A percentile compares a stretch with the other conserved stretches of the same genome.
These are phyloP conservation scores for Rhynchosporium secalis DNA, from an alignment of 2,329 filamentous ascomycete genomes.

Conservation along the genomic window DNA sequence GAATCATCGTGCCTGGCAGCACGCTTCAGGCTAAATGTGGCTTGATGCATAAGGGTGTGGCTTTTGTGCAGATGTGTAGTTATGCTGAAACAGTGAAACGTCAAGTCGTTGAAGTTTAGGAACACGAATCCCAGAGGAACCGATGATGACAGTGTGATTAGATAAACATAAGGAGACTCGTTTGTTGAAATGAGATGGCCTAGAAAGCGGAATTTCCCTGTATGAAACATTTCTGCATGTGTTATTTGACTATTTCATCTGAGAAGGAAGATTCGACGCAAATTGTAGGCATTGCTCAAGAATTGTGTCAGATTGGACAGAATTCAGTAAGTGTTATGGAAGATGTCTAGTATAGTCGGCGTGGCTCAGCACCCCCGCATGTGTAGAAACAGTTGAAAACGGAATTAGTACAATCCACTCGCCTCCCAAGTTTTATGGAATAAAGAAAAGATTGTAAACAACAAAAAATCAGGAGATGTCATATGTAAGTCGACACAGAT, in stretches of 20 bases:
- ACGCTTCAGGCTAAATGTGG: constrained; percentile 12
- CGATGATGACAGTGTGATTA: neutral
- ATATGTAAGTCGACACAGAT: neutral
- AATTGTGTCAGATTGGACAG: neutral
- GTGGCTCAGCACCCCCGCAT: neutral
- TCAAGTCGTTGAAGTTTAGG: neutral
- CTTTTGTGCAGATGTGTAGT: neutral
- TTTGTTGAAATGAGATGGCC: no score
- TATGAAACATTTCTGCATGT: no score
- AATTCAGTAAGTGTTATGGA: neutral
- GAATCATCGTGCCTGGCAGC: neutral
- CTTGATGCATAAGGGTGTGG: neutral
- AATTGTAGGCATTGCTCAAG: no score
- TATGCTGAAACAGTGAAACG: constrained; percentile 6
- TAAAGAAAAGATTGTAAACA: neutral
- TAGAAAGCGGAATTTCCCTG: no score
- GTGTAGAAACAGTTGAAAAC: neutral
- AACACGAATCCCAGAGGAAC: neutral
- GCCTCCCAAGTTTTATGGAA: neutral
- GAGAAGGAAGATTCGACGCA: no score
- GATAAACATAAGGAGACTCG: no score
- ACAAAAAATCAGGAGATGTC: neutral
- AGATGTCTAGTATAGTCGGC: neutral
- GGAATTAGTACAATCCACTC: no score
- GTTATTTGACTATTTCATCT: no score